Evolutionary conservation across 306 rosid genomes (phyloP), one percentile per base, ranked within the genome.

Genomic region (Myrica gale): DNA sequence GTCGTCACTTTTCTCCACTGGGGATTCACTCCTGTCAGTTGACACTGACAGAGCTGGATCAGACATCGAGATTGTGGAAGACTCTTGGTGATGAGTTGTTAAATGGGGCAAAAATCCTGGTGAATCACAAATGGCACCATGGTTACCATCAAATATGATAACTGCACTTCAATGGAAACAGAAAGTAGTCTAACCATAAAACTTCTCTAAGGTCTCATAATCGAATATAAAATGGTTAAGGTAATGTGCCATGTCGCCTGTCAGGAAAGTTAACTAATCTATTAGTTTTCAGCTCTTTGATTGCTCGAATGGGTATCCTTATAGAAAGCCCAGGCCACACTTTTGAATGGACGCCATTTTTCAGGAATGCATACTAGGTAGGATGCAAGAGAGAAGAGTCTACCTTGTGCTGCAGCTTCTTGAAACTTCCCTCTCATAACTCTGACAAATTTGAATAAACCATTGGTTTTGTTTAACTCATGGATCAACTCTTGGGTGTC

Each of bases 401-500:
- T 87, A 92, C 99, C 99, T 88, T 83, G 81, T 12, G 76, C 80
- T 6, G 77, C 79, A 65, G 85, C 86, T 80, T 87, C 95, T 85
- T 88, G 93, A 80, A 95, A 92, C 83, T 75, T 89, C 78, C 68
- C 89, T 85, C 99, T 95, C 89, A 90, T 89, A 44, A 83, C 80
- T 85, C 90, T 88, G 75, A 92, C 97, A 82, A 90, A 92, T 81
- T 89, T 89, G 81, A 90, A 90, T 67, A 95, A 82, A 58, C 87
- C 96, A 67, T 95, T 89, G 79, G 96, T 89, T 85, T 84, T 87
- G 88, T 92, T 95, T 82, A 95, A 82, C 74, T 90, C 92, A 16
- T 63, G 77, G 72, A 89, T 78, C 88, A 90, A 83, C 81, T 81
- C 96, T 78, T 89, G 57, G 56, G 74, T 86, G 80, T 78, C 88